Evolutionary conservation across 2,329 filamentous ascomycete species (phyloP), one percentile per base, ranked within the genome.

Genomic region (Ophiostoma montium): DNA sequence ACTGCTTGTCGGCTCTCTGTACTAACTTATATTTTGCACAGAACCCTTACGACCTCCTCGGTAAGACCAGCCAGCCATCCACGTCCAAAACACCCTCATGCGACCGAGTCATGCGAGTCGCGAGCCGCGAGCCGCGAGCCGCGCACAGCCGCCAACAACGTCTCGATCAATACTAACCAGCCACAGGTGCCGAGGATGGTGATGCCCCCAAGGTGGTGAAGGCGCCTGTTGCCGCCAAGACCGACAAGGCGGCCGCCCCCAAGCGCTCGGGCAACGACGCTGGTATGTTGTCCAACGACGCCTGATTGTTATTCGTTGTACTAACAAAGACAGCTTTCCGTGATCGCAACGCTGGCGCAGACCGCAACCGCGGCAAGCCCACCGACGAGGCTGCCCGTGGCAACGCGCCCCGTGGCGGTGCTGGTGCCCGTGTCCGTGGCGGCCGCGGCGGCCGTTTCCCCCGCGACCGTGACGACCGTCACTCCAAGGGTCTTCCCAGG

Each of bases 21-120:
- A 30, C 39, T 42, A 42, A 42, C 23, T 23, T 8, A 8, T 5
- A 27, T 5, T 41, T 43, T 30, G 35, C 36, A 23, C 59, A 96
- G 92, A 98, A 98, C 79, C 82, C 86, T 65, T 96, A 86, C 79
- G 90, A 92, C 79, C 83, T 94, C 75, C 87, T 98, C 78, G 90
- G 92, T 96, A 94, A 56, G 52, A 41, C 48, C n/a, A n/a, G n/a
- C n/a, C n/a, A n/a, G n/a, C n/a, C n/a, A n/a, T n/a, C n/a, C n/a
- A n/a, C n/a, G n/a, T n/a, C n/a, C n/a, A n/a, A n/a, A n/a, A n/a
- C n/a, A n/a, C n/a, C n/a, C n/a, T n/a, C n/a, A n/a, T n/a, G n/a
- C n/a, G n/a, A n/a, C n/a, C n/a, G n/a, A n/a, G 15, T 31, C 32
- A 36, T 15, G n/a, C 47, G 39, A 27, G 30, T 36, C 23, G 39